Evolutionary conservation across 1,284 basidiomycete species (phyloP).

Genomic region (Boletellus sp.): DNA sequence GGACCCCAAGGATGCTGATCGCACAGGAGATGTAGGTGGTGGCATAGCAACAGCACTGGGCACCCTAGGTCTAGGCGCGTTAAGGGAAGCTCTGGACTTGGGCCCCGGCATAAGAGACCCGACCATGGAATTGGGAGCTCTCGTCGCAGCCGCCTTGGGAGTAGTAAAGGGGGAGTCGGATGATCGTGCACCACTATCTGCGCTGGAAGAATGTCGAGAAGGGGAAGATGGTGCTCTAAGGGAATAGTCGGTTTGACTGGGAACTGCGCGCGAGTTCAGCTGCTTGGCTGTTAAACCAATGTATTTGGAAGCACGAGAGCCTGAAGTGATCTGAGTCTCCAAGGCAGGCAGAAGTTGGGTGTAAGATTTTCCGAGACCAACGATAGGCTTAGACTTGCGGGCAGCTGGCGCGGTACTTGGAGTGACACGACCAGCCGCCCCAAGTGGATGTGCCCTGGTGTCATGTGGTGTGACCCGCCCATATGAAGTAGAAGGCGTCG

Average conservation of each 20-base stretch:
- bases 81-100: conserved; percentile 47
- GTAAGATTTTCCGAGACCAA: conserved; percentile 22
- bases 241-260: conserved; percentile 21
- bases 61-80: conserved; percentile 58
- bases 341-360: conserved; percentile 33
- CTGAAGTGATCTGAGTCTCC: conserved; percentile 61
- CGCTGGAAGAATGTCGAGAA: conserved; percentile 24
- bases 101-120: conserved; percentile 38
- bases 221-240: conserved; percentile 26
- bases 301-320: conserved; percentile 82
- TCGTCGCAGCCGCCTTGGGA: conserved; percentile 49
- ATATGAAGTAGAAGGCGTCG: conserved; percentile 41
- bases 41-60: conserved; percentile 78
- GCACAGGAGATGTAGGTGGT: conserved; percentile 61
- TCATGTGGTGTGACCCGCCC: conserved; percentile 39
- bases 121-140: conserved; percentile 37
- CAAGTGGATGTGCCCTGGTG: conserved; percentile 21
- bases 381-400: conserved; percentile 28
- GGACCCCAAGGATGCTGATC: conserved; percentile 32
- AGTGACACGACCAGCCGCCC: conserved; percentile 40
- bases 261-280: conserved; percentile 47
- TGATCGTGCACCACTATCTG: conserved; percentile 16
- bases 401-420: conserved; percentile 36
- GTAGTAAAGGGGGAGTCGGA: conserved; percentile 58
- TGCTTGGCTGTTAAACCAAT: conserved; percentile 80